Evolutionary conservation across 257 asterid genomes (phyloP).

Genomic region (Jaltomata sinuosa): DNA sequence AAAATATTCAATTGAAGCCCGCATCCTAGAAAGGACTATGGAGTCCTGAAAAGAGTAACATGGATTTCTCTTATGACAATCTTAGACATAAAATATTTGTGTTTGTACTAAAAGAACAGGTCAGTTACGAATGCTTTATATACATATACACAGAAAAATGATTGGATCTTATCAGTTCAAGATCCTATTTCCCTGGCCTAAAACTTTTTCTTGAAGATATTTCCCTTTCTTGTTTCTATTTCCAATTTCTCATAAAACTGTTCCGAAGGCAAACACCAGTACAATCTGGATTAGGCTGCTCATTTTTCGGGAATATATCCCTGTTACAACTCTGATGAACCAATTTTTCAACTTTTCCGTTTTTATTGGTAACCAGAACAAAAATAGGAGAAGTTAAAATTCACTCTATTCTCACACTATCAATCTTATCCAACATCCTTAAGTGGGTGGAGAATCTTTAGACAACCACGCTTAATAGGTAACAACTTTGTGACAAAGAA

Average conservation of each 20-base stretch:
- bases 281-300: too few relatives aligned
- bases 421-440: neutral
- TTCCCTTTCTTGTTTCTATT: too few relatives aligned
- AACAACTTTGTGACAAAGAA: neutral
- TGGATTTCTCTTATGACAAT: neutral
- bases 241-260: too few relatives aligned
- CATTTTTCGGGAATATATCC: too few relatives aligned
- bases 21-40: neutral
- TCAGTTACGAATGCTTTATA: neutral
- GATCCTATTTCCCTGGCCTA: neutral
- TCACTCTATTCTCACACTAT: neutral
- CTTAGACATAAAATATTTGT: neutral
- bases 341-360: neutral
- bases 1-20: neutral
- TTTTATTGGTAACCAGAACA: neutral
- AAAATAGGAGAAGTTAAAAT: neutral
- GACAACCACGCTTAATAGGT: neutral
- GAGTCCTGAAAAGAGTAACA: neutral
- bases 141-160: neutral
- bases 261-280: too few relatives aligned
- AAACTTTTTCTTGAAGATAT: too few relatives aligned
- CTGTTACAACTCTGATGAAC: too few relatives aligned
- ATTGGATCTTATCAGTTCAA: neutral
- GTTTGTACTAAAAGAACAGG: neutral
- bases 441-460: neutral